Percentiles rank a stretch among this genome's conserved stretches.
Evolutionary conservation across 1,284 basidiomycete genomes (phyloP).

Genomic region (Bjerkandera adusta): DNA sequence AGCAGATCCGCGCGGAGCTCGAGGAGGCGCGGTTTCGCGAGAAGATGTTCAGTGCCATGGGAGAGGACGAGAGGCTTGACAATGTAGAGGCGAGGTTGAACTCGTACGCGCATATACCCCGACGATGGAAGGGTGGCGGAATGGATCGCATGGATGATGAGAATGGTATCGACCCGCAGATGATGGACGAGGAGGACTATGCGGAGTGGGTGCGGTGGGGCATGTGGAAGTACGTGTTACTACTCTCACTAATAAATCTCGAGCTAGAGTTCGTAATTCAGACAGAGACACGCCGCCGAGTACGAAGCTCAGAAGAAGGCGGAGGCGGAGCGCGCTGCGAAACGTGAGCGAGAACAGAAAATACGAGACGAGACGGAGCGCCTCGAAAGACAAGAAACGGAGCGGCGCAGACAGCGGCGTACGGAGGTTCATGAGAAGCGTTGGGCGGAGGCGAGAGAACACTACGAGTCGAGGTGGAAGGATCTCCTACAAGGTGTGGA

Average conservation of each 20-base stretch:
- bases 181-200: conserved; percentile 84
- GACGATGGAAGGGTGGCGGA: conserved; percentile 45
- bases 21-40: conserved; percentile 67
- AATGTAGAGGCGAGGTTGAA: conserved; percentile 61
- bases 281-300: conserved; percentile 65
- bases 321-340: conserved; percentile 48
- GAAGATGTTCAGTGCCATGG: conserved; percentile 67
- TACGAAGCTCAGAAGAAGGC: conserved; percentile 58
- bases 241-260: conserved; percentile 1
- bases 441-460: conserved; percentile 42
- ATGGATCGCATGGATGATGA: conserved; percentile 48
- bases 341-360: conserved; percentile 52
- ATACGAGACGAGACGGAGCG: conserved; percentile 49
- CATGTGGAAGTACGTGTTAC: conserved; percentile 76
- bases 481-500: conserved; percentile 36
- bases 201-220: conserved; percentile 76
- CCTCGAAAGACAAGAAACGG: conserved; percentile 49
- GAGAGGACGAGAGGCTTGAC: conserved; percentile 67
- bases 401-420: conserved; percentile 44
- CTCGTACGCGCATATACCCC: conserved; percentile 64
- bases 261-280: conserved; percentile 24
- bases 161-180: conserved; percentile 47
- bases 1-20: conserved; percentile 47
- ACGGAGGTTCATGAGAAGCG: conserved; percentile 42
- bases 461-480: conserved; percentile 63